A percentile compares a stretch with the other conserved stretches of the same genome.
Evolutionary conservation across 441 rosid species (phyloP).

Genomic region (California macrophylla): DNA sequence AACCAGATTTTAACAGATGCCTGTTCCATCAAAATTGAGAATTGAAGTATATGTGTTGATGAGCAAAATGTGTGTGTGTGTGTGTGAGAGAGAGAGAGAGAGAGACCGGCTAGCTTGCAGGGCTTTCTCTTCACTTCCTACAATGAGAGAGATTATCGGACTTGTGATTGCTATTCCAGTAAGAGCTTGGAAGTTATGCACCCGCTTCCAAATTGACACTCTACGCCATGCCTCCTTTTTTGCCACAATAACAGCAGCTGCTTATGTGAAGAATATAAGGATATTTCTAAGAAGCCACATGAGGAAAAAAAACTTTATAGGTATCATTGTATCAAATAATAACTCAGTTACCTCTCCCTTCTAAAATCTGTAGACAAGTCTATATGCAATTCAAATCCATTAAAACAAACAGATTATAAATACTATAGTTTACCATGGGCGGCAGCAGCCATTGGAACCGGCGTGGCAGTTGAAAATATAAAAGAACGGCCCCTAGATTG

Average conservation of each 20-base stretch:
- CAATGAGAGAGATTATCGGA: slow-evolving; percentile 75
- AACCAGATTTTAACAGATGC: slow-evolving; percentile 67
- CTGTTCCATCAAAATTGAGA: slow-evolving; percentile 27
- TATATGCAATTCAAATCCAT: slow-evolving; percentile 1
- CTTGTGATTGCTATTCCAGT: slow-evolving; percentile 66
- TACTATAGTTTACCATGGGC: slow-evolving; percentile 49
- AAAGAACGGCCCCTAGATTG: slow-evolving; percentile 83
- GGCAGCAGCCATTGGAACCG: slow-evolving; percentile 79
- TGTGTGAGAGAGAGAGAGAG: slow-evolving; percentile 18
- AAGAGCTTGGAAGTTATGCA: slow-evolving; percentile 50
- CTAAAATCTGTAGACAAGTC: not conserved
- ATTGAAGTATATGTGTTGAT: slow-evolving; percentile 7
- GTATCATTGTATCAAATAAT: not conserved
- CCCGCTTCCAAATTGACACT: slow-evolving; percentile 69
- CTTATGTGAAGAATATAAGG: slow-evolving; percentile 18
- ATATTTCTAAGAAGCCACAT: not conserved
- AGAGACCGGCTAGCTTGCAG: slow-evolving; percentile 62
- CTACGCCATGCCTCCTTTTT: slow-evolving; percentile 77
- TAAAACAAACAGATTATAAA: not conserved
- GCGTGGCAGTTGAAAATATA: slow-evolving; percentile 79
- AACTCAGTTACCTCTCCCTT: not conserved
- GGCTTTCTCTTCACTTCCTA: slow-evolving; percentile 80
- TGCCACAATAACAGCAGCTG: slow-evolving; percentile 81
- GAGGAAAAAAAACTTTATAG: not conserved
- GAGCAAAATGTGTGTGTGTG: not conserved